Base-by-base conservation (phyloP, 768 basidiomycete genomes). In the Kwoniella sp. region DNA sequence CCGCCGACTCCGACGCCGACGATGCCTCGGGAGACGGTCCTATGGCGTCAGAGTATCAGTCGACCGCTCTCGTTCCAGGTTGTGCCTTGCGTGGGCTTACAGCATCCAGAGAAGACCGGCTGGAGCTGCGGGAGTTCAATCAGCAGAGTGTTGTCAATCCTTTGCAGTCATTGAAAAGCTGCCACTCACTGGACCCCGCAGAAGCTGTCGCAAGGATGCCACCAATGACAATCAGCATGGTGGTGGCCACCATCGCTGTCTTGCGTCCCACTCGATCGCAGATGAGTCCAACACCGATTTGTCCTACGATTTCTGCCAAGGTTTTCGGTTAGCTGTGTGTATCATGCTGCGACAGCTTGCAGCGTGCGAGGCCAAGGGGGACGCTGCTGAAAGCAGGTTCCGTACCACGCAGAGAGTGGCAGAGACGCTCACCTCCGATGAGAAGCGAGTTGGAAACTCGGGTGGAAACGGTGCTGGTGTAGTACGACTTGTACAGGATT, bases 201-300 rank as follows among this genome's bases (percentile, higher is more conserved):
- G 86, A 83, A 5, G 82, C 84, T 4, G 86, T 86, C 7, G 79
- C 81, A 20, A 87, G 77, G 20, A 78, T 83, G 15, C 83, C 82
- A 20, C 86, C 86, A 38, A 86, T 42, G 46, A 86, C 83, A 53
- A 88, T 88, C 31, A 84, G 72, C 28, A 81, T 62, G 0, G 86
- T 88, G 1, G 86, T 86, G 31, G 78, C 68, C 17, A 86, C 80
- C 45, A 88, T 79, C 15, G 84, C 86, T n/a, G 81, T 80, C 68
- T 87, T 87, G 44, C 86, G 77, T n/a, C 86, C 86, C 23, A 84
- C 65, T 43, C 82, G 78, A 67, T 88, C 86, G 59, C 84, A 86
- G n/a, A 85, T 69, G 20, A 86, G 62, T 11, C 86, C 86, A 31
- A 86, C 82, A 33, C 78, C 48, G 26, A 69, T 25, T 51, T 63